Evolutionary conservation across 2,329 filamentous ascomycete genomes (phyloP), one percentile per base, ranked within the genome.

Genomic region (Phialemonium atrogriseum): DNA sequence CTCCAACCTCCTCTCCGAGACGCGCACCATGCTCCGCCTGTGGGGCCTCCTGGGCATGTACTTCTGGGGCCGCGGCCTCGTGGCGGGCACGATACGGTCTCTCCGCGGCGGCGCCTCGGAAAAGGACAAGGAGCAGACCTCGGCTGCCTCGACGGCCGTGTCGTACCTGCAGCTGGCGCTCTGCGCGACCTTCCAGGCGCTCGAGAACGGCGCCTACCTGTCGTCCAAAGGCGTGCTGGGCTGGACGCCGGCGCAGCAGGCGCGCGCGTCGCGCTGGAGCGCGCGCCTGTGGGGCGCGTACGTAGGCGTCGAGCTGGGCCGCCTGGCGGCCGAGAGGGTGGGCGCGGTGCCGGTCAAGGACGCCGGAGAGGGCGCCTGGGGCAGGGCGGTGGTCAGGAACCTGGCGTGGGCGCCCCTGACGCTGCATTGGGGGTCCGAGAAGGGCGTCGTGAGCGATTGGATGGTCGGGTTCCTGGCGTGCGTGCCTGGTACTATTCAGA

Each of bases 201-300:
- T 89, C 24, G 91, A 98, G 64, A 95, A 94, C 59, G 69, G 72
- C 23, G 82, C 82, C 11, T 94, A 82, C 61, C 69, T 96, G 22
- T 69, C 77, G 4, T 65, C 67, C 38, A 87, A 87, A 54, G 79
- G 80, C 13, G 72, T 93, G 4, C 51, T 94, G 30, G 66, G 59
- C 11, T 68, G 73, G 59, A 56, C 58, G 5, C 63, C 68, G 10
- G 65, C 70, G 28, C 70, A 69, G 28, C 70, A 83, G 52, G 68
- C 55, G 17, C 66, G 61, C 43, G 77, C 80, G 51, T 80, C 73
- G 57, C 54, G 77, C 12, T 84, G 80, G 77, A 87, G 83, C 56
- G 77, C 75, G 35, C 70, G 86, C 26, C 84, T 82, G 40, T 96
- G 89, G 86, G 75, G 79, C 33, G 68, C 71, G 15, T 86, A 87